A percentile compares a stretch with the other conserved stretches of the same genome.
Evolutionary conservation across 139 green algal species (phyloP).

Genomic region (Parachlorella kessleri): DNA sequence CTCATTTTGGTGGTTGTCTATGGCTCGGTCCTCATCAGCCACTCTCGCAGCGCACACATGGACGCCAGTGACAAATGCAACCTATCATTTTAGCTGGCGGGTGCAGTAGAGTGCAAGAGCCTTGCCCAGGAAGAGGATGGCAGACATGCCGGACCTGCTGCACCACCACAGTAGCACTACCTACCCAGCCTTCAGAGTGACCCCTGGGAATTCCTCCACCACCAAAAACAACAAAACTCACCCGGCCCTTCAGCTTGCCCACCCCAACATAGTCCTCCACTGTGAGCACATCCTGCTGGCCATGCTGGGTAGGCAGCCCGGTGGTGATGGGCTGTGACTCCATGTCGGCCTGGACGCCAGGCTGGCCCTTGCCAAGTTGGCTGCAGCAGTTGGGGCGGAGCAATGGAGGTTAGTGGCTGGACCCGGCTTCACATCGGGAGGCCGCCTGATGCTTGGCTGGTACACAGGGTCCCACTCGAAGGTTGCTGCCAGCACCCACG

Average conservation of each 20-base stretch:
- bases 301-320: slow-evolving; percentile 34
- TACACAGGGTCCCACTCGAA: neutral
- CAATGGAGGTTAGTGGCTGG: neutral
- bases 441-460: neutral
- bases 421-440: neutral
- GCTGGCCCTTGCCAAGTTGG: slow-evolving; percentile 23
- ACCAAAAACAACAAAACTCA: no score
- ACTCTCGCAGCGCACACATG: no score
- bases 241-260: slow-evolving; percentile 36
- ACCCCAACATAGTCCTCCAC: slow-evolving; percentile 36
- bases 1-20: neutral
- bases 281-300: slow-evolving; percentile 29
- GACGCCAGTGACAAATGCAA: no score
- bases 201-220: no score
- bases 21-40: no score
- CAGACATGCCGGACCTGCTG: no score
- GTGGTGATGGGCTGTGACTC: slow-evolving; percentile 10
- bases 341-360: slow-evolving; percentile 36
- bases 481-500: neutral
- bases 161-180: no score
- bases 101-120: no score
- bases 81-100: no score
- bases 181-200: no score
- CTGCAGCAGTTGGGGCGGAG: neutral
- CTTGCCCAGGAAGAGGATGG: no score